Evolutionary conservation across 805 yeast genomes (phyloP).

Genomic region (Barnettozyma pratensis): DNA sequence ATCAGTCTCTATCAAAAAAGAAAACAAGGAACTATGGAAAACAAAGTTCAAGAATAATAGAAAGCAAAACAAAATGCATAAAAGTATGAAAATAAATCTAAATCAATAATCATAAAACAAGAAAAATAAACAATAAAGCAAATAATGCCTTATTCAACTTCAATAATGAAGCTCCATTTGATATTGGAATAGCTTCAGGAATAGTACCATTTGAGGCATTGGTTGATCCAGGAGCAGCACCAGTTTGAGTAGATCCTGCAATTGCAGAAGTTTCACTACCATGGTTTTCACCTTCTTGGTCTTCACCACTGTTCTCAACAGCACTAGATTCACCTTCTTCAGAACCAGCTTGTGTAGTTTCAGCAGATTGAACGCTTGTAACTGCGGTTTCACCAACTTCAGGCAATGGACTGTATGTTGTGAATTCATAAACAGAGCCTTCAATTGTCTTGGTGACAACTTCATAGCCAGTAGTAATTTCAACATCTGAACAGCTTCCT

Average conservation of each 20-base stretch:
- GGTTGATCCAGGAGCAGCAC: not conserved
- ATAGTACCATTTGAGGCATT: not conserved
- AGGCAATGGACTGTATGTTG: not conserved
- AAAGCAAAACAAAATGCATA: not conserved
- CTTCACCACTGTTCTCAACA: too few species aligned
- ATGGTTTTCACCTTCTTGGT: too few species aligned
- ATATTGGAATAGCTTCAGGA: not conserved
- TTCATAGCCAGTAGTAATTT: constrained; percentile 2
- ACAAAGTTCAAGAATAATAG: not conserved
- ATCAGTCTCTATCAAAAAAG: too few species aligned
- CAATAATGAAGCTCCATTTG: not conserved
- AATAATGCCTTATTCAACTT: constrained; percentile 1
- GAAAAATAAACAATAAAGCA: not conserved
- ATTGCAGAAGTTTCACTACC: too few species aligned
- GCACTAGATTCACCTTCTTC: too few species aligned
- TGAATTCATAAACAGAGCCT: constrained; percentile 2
- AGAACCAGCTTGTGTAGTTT: too few species aligned
- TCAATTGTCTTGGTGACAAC: constrained; percentile 3
- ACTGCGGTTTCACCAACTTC: too few species aligned
- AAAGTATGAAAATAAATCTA: not conserved
- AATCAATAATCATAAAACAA: not conserved
- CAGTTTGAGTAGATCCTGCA: not conserved
- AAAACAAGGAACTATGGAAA: too few species aligned
- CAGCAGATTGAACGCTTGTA: too few species aligned
- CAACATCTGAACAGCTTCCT: constrained; percentile 2